Conservation (phyloP, 306 rosid species). For the Coriaria nepalensis region DNA sequence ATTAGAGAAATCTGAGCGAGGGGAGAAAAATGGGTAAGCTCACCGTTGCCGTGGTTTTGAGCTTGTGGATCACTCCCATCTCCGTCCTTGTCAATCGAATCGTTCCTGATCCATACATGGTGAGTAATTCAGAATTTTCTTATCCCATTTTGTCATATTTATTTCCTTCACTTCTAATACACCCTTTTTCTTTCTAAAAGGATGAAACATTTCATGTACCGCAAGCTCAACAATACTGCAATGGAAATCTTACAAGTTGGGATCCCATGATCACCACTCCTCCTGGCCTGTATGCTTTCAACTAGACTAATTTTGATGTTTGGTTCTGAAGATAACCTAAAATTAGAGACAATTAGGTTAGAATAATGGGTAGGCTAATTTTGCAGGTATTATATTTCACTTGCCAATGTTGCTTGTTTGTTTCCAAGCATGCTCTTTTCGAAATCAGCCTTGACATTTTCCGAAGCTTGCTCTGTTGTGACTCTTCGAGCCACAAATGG, state of each 20-base stretch:
- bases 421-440: conserved; percentile 47
- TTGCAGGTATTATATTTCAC: conserved; percentile 95
- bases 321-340: neutral
- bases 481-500: conserved; percentile 67
- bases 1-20: neutral
- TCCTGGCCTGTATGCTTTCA: conserved; percentile 70
- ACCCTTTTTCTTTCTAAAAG: conserved; percentile 16
- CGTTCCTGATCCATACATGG: conserved; percentile 81
- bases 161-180: no score
- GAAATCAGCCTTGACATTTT: conserved; percentile 35
- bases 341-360: neutral
- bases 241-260: conserved; percentile 80
- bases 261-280: conserved; percentile 97
- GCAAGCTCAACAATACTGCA: conserved; percentile 69
- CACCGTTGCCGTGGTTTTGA: conserved; percentile 54
- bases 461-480: conserved; percentile 44
- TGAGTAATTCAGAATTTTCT: conserved; percentile 9
- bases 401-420: conserved; percentile 80
- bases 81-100: conserved; percentile 44
- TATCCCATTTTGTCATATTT: no score
- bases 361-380: neutral
- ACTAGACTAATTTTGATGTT: conserved; percentile 8
- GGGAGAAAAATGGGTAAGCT: conserved; percentile 45
- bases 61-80: conserved; percentile 65
- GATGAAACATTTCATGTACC: conserved; percentile 92